These are phyloP conservation scores for Fusarium mexicanum DNA, from an alignment of 2,329 filamentous ascomycete genomes.

Conservation along the genomic window DNA sequence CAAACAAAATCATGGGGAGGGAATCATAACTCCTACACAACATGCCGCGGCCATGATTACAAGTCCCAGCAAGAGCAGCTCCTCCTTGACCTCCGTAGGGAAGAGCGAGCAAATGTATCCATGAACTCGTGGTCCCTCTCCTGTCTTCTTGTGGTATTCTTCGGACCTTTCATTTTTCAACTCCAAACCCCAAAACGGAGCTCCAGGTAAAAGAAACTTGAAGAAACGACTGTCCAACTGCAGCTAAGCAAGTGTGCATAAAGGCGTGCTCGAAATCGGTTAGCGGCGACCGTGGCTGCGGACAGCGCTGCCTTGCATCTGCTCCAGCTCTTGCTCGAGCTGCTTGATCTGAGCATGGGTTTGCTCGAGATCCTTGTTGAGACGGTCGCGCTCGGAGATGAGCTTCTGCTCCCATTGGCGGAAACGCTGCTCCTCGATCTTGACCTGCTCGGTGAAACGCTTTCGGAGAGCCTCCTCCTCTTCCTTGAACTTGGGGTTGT, in stretches of 20 bases:
- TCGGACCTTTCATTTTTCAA: conserved; percentile 48
- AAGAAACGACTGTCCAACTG: conserved; percentile 43
- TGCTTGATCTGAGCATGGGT: conserved; percentile 95
- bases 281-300: conserved; percentile 95
- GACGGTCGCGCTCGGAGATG: conserved; percentile 95
- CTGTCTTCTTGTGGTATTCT: conserved; percentile 45
- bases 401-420: conserved; percentile 99
- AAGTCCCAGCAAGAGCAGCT: conserved; percentile 26
- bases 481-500: conserved; percentile 99
- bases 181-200: conserved; percentile 49
- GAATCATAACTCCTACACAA: conserved; percentile 43
- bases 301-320: conserved; percentile 88
- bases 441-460: conserved; percentile 99
- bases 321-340: conserved; percentile 90
- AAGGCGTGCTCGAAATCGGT: conserved; percentile 33
- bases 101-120: conserved; percentile 44
- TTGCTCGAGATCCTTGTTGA: conserved; percentile 99
- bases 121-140: conserved; percentile 39
- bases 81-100: conserved; percentile 19
- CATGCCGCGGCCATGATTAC: conserved; percentile 35
- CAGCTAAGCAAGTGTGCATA: conserved; percentile 40
- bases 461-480: conserved; percentile 98
- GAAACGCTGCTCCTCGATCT: conserved; percentile 99
- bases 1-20: conserved; percentile 37
- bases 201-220: conserved; percentile 42